Evolutionary conservation across 345 rosid genomes (phyloP).

Genomic region (Salix viminalis): DNA sequence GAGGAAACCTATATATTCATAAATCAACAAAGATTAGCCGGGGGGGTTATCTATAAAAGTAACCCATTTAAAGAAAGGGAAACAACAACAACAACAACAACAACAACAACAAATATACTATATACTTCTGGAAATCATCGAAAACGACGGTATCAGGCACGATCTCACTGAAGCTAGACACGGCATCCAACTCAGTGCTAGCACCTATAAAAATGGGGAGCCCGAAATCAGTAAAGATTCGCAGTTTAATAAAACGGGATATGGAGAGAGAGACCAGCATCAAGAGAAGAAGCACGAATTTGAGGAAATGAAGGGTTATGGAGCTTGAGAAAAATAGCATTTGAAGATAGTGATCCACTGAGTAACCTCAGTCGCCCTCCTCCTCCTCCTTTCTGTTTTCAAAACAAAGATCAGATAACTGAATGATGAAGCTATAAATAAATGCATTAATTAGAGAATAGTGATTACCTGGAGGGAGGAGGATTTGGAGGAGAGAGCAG

Average conservation of each 20-base stretch:
- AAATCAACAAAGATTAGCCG: background rate
- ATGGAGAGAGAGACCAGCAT: conserved; percentile 36
- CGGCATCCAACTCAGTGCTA: conserved; percentile 70
- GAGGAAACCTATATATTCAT: conserved; percentile 58
- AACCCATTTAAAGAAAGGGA: background rate
- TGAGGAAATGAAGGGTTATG: conserved; percentile 38
- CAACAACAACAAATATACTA: too few species aligned
- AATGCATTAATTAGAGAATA: background rate
- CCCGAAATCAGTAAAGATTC: background rate
- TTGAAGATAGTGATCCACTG: conserved; percentile 33
- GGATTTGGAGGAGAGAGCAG: conserved; percentile 44
- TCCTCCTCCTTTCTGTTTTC: conserved; percentile 25
- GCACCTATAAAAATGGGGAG: conserved; percentile 32
- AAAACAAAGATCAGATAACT: background rate
- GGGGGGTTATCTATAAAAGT: background rate
- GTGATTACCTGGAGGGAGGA: conserved; percentile 30
- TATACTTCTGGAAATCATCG: conserved; percentile 83
- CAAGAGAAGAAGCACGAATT: conserved; percentile 64
- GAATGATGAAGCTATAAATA: background rate
- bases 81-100: too few species aligned
- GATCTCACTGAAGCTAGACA: conserved; percentile 80
- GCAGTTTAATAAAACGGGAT: background rate
- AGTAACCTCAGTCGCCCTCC: conserved; percentile 20
- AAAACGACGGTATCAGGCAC: conserved; percentile 92
- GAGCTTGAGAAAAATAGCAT: conserved; percentile 32